These are phyloP conservation scores for Zoysia japonica DNA, from an alignment of 176 grass and related monocot genomes.

Conservation along the genomic window DNA sequence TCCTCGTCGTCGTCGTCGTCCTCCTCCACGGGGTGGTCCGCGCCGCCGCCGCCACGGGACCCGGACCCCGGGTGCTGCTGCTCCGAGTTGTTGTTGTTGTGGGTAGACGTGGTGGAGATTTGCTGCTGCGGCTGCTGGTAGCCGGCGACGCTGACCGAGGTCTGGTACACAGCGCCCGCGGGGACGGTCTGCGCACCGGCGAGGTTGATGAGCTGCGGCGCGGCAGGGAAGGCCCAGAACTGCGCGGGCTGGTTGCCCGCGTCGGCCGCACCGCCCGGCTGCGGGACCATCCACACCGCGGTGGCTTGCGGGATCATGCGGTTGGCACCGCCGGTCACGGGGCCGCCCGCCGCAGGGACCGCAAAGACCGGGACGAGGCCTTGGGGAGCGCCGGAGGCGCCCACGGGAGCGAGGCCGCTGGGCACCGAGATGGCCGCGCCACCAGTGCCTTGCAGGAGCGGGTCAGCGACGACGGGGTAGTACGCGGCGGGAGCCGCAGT, in stretches of 20 bases:
- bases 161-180: slow-evolving; percentile 31
- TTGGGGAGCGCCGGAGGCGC: slow-evolving; percentile 33
- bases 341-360: slow-evolving; percentile 33
- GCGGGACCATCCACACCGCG: slow-evolving; percentile 83
- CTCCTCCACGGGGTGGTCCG: slow-evolving; percentile 53
- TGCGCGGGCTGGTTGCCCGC: slow-evolving; percentile 43
- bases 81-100: slow-evolving; percentile 40
- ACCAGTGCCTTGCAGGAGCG: slow-evolving; percentile 55
- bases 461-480: slow-evolving; percentile 76
- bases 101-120: slow-evolving; percentile 25
- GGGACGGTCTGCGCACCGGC: slow-evolving; percentile 45
- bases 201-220: slow-evolving; percentile 75
- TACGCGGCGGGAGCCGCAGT: slow-evolving; percentile 43
- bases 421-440: slow-evolving; percentile 64
- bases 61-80: slow-evolving; percentile 36
- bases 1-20: slow-evolving; percentile 61
- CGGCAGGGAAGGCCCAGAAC: slow-evolving; percentile 78
- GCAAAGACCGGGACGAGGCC: slow-evolving; percentile 82
- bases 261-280: slow-evolving; percentile 33
- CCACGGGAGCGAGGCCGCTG: slow-evolving; percentile 70
- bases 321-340: slow-evolving; percentile 9
- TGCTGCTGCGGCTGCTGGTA: slow-evolving; percentile 44
- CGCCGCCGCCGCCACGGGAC: slow-evolving; percentile 9
- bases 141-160: slow-evolving; percentile 40
- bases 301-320: slow-evolving; percentile 77